A percentile compares a stretch with the other conserved stretches of the same genome.
These are phyloP conservation scores for Cystobasidium tubakii DNA, from an alignment of 768 basidiomycete genomes.

Conservation along the genomic window DNA sequence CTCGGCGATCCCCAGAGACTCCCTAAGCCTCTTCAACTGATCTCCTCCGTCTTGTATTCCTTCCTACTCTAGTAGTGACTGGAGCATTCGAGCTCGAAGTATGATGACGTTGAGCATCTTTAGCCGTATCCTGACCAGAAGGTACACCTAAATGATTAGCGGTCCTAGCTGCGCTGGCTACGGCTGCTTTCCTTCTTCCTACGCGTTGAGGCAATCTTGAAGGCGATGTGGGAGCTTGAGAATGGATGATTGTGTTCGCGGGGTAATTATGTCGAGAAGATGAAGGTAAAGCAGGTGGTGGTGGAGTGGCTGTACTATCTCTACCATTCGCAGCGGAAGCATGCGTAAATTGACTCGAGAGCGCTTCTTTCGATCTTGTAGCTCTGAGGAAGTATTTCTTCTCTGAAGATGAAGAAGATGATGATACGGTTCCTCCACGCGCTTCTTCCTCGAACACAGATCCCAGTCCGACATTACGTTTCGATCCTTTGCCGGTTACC, in stretches of 20 bases:
- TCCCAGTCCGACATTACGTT: neutral
- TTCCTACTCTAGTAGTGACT: neutral
- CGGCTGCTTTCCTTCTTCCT: slow-evolving; percentile 12
- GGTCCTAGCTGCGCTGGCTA: slow-evolving; percentile 4
- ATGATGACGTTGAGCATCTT: neutral
- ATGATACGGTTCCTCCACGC: slow-evolving; percentile 1
- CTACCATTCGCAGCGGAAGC: slow-evolving; percentile 16
- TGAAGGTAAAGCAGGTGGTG: neutral
- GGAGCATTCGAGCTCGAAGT: neutral
- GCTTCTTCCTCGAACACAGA: neutral
- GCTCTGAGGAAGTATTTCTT: slow-evolving; percentile 14
- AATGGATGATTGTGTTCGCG: neutral
- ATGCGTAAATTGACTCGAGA: slow-evolving; percentile 2
- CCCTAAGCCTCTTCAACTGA: slow-evolving; percentile 4
- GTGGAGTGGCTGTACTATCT: slow-evolving; percentile 14
- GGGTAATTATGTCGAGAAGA: neutral
- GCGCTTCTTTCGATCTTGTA: slow-evolving; percentile 22
- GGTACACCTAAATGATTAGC: slow-evolving; percentile 19
- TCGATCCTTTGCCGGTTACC: neutral
- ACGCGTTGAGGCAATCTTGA: slow-evolving; percentile 10
- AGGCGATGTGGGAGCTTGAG: slow-evolving; percentile 6
- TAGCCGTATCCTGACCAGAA: neutral
- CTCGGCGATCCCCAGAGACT: neutral
- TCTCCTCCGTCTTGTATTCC: neutral
- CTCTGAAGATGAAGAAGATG: neutral